Evolutionary conservation across 1,284 basidiomycete genomes (phyloP).

Genomic region (Malassezia brasiliensis): DNA sequence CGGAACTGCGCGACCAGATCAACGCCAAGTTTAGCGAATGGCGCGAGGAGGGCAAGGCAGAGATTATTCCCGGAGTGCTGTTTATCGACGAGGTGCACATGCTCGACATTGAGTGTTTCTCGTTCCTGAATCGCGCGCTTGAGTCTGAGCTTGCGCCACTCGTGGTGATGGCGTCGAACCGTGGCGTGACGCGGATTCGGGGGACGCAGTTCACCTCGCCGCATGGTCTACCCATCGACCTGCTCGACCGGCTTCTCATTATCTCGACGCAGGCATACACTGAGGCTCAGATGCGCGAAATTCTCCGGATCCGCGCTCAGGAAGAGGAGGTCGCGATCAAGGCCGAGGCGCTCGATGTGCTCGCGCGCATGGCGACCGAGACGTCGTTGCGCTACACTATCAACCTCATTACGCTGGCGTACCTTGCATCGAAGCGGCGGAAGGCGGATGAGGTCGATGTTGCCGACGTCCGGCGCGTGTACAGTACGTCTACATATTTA

Average conservation of each 20-base stretch:
- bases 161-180: slow-evolving; percentile 96
- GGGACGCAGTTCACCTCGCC: slow-evolving; percentile 89
- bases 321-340: slow-evolving; percentile 90
- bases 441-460: slow-evolving; percentile 65
- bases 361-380: slow-evolving; percentile 73
- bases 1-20: slow-evolving; percentile 90
- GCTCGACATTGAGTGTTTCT: slow-evolving; percentile 99
- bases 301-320: slow-evolving; percentile 85
- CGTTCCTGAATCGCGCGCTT: slow-evolving; percentile 89
- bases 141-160: slow-evolving; percentile 87
- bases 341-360: slow-evolving; percentile 62
- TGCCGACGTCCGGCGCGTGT: slow-evolving; percentile 71
- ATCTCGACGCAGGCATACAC: slow-evolving; percentile 85
- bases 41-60: slow-evolving; percentile 97
- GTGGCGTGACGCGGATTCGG: slow-evolving; percentile 85
- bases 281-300: slow-evolving; percentile 74
- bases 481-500: slow-evolving; percentile 45
- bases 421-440: slow-evolving; percentile 69
- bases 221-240: slow-evolving; percentile 86
- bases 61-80: slow-evolving; percentile 78
- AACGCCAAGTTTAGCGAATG: slow-evolving; percentile 94
- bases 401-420: slow-evolving; percentile 81
- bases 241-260: slow-evolving; percentile 88
- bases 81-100: slow-evolving; percentile 63
- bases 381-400: slow-evolving; percentile 70